Evolutionary conservation across 2,329 filamentous ascomycete genomes (phyloP), one percentile per base, ranked within the genome.

Genomic region (Microdochium nivale): DNA sequence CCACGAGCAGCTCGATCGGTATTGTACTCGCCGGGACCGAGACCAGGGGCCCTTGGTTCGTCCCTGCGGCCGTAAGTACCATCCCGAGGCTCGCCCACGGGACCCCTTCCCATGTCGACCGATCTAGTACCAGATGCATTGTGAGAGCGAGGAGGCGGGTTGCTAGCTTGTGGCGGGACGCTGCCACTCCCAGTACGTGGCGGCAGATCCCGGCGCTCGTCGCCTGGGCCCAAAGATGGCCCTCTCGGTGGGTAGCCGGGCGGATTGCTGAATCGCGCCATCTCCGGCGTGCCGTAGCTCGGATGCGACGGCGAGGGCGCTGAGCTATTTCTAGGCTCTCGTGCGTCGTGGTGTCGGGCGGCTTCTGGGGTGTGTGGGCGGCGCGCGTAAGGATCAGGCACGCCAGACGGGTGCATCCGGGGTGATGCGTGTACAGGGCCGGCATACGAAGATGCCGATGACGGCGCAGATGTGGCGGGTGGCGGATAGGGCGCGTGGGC

Each of bases 331-430:
- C 77, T 69, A 56, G 62, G 63, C 58, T 68, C 65, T 58, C 71
- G 60, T 51, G 62, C 48, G 52, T 82, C 74, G 68, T 81, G 80
- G 51, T 71, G 70, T 59, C 80, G 76, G 47, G 77, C 73, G 54
- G 84, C 82, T 46, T 90, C 86, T n/a, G 87, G 87, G 0, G 86
- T 90, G 53, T 87, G 83, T 2, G 86, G 86, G 54, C 86, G 76
- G 55, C 84, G 64, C 79, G 86, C 4, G 78, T 75, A 49, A 70
- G 72, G 54, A 40, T 55, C 52, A 48, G 60, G 60, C 57, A 86
- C 86, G 19, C 87, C 84, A 54, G 76, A 68, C 25, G 75, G 73
- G 52, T 75, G 76, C 70, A 82, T 76, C 40, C 76, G 70, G 3
- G 79, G 79, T 14, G 79, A 83, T 2, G 76, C 76, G 54, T 81